Conservation (phyloP, 2,329 filamentous ascomycete genomes). For the Trichoderma sp. region DNA sequence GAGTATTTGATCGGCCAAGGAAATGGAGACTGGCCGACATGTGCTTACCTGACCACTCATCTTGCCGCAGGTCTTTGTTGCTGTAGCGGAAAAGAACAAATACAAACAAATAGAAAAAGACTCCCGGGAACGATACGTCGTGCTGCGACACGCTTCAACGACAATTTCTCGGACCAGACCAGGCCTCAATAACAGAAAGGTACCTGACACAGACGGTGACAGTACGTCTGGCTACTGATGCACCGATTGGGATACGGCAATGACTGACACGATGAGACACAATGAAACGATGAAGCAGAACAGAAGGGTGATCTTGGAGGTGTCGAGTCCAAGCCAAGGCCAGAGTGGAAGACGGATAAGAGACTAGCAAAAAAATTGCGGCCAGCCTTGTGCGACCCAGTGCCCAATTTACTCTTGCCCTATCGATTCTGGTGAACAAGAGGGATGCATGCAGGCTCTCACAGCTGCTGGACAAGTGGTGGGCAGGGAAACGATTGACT, state of each 20-base stretch:
- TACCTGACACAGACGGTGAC: neutral
- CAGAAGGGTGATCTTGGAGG: neutral
- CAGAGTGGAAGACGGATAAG: neutral
- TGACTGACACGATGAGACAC: neutral
- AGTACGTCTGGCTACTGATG: conserved; percentile 3
- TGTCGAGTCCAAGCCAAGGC: neutral
- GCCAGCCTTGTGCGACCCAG: conserved; percentile 9
- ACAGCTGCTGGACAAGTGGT: conserved; percentile 10
- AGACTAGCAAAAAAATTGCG: conserved; percentile 1
- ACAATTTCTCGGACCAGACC: neutral
- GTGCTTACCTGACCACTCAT: conserved; percentile 23
- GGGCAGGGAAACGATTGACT: conserved; percentile 7
- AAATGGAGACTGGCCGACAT: neutral
- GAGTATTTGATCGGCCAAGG: neutral
- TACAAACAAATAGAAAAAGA: neutral
- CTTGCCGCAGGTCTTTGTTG: neutral
- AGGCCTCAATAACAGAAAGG: neutral
- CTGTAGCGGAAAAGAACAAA: neutral
- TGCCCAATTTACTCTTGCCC: conserved; percentile 13
- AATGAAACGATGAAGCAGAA: neutral
- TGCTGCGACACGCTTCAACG: neutral
- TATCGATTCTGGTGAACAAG: neutral
- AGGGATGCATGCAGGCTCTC: conserved; percentile 15
- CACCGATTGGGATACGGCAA: neutral
- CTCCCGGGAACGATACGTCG: neutral